Evolutionary conservation across 176 grass and related monocot species (phyloP), one percentile per base, ranked within the genome.

Genomic region (Oryza punctata): DNA sequence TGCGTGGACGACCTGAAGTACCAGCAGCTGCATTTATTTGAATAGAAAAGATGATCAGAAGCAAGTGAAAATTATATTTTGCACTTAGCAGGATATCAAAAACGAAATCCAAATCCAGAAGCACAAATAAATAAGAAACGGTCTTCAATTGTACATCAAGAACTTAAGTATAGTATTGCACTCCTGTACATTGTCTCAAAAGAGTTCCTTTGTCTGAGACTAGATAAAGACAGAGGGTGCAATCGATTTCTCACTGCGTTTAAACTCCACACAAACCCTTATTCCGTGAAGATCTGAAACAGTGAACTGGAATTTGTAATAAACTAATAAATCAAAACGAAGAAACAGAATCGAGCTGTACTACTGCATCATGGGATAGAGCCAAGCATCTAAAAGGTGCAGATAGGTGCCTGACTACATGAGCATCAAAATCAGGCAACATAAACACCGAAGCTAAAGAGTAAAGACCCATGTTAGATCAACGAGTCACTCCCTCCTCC

Each of bases 1-100:
- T 91, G 63, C 90, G 88, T 26, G 92, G 95, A 6, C 95, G 92
- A 54, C 78, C 67, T 81, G 95, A 97, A 21, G 88, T 89, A 78
- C 95, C 95, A 88, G 95, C 78, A 77, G 84, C 95, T 97, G 92
- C 85, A 91, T 88, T 80, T 68, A 90, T 86, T 83, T 91, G 43
- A 83, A 71, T 21, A 7, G n/a, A 12, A 68, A 77, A 23, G 9
- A 16, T 52, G 30, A 64, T 85, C 49, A 76, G 32, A 81, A 44
- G 35, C 16, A 65, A 44, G 67, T 13, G 21, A 63, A 76, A 44
- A 70, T 72, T 38, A 72, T 46, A 13, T 11, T 23, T 10, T 90
- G 14, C 41, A 23, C 46, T 46, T 27, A 26, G 24, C 3, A 63
- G 21, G 4, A 35, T 61, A 78, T 15, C 8, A 67, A 28, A 47